These are phyloP conservation scores for Citrullus colocynthis DNA, from an alignment of 306 rosid genomes.

Conservation along the genomic window DNA sequence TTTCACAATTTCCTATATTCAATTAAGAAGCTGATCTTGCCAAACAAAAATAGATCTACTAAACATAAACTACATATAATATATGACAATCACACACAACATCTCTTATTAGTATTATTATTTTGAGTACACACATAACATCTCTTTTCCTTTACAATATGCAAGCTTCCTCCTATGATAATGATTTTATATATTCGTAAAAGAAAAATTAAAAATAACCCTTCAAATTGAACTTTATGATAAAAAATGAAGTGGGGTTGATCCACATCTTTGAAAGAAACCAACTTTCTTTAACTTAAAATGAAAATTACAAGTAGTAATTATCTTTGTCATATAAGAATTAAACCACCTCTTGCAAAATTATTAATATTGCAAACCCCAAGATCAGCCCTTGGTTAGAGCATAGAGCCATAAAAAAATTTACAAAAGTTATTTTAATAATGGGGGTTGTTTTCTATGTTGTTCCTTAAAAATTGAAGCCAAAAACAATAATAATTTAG, in stretches of 20 bases:
- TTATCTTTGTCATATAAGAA: neutral
- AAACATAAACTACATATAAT: neutral
- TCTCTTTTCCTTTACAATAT: neutral
- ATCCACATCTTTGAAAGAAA: neutral
- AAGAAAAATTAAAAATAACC: neutral
- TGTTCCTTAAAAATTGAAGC: constrained; percentile 62
- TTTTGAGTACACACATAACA: neutral
- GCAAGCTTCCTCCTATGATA: neutral
- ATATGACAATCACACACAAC: neutral
- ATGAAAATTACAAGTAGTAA: neutral
- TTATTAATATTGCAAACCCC: constrained; percentile 28
- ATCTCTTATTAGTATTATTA: no score
- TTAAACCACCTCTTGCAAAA: neutral
- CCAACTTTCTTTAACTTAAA: neutral
- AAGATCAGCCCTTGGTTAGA: constrained; percentile 49
- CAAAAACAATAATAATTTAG: constrained; percentile 16
- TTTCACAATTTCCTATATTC: neutral
- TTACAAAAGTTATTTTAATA: neutral
- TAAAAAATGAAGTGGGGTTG: neutral
- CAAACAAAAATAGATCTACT: neutral
- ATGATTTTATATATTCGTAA: neutral
- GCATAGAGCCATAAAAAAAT: constrained; percentile 24
- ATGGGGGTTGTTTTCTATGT: constrained; percentile 17
- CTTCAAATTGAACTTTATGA: neutral
- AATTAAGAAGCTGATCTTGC: neutral